Base-by-base conservation (phyloP, 1,139 yeast species). In the Saccharomyces hybrid region DNA sequence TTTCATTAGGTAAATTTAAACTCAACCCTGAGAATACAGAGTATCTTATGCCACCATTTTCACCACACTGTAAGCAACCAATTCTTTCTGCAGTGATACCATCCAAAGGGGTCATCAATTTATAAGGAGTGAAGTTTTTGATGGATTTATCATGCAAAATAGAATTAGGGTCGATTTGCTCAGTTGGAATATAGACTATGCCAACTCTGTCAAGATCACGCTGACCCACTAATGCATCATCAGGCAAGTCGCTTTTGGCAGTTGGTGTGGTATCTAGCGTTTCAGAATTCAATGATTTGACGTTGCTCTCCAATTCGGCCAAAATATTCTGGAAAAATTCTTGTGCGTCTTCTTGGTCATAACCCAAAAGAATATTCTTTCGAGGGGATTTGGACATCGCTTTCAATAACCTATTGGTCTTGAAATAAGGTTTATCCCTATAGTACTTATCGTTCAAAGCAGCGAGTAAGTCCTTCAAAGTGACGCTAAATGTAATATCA, bases 311-410 rank as follows among this genome's bases (percentile, higher is more conserved):
- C 52, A 89, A 74, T 53, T 86, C 80, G 47, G 80, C 77, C 77
- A 89, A 77, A 4, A 89, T 79, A 58, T 87, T 80, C 68, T 89
- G 97, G 72, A 89, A 89, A 64, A 89, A 89, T 68, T 89, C 97
- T 70, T 90, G 97, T 0, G 97, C 97, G 71, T 89, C 97, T 70
- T 89, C 97, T 70, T 89, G 97, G 64, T 87, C 89, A 65, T 88
- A 88, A 1, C 96, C 93, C 50, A 83, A 72, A 64, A 89, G 83
- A 59, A 89, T 78, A 66, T 84, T 84, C 62, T 83, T 86, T 62
- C 82, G 83, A 5, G 95, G 91, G 0, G 91, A 86, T 65, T 86
- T 86, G 2, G 88, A 84, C 86, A 89, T 84, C 19, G 83, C 80
- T 64, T 80, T 81, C 57, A 88, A 73, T 51, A 89, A 73, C 16